phyloP scores from a whole-genome alignment of 768 basidiomycete genomes.

The Clathrus columnatus region DNA sequence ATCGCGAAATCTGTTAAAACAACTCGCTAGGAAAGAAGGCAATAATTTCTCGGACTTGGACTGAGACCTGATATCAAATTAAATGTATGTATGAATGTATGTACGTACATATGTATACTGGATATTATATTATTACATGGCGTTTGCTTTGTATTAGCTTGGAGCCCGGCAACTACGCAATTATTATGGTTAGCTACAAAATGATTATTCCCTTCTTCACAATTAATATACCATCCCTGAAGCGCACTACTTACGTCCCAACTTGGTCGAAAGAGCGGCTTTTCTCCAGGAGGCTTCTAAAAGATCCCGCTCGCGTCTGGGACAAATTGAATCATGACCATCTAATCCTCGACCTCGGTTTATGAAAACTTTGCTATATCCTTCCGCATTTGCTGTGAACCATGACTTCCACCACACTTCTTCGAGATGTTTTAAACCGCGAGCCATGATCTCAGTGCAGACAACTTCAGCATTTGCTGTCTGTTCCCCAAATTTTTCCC shows the following conservation, averaged over 20 bases:
- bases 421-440: neutral
- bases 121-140: no score
- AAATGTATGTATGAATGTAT: no score
- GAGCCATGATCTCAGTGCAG: constrained; percentile 7
- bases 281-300: constrained; percentile 6
- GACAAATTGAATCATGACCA: neutral
- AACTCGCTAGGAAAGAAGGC: neutral
- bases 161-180: neutral
- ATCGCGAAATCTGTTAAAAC: neutral
- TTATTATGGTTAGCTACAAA: neutral
- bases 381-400: constrained; percentile 8
- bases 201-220: neutral
- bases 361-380: constrained; percentile 6
- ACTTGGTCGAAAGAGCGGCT: neutral
- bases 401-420: constrained; percentile 7
- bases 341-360: neutral
- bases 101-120: no score
- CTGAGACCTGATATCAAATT: no score
- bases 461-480: constrained; percentile 6
- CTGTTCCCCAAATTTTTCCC: constrained; percentile 5
- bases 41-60: neutral
- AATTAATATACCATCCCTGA: neutral
- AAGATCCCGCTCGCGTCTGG: constrained; percentile 3
- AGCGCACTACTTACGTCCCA: neutral
- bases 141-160: no score